Evolutionary conservation across 495 filamentous ascomycete genomes (phyloP).

Genomic region (Neurospora sp.): DNA sequence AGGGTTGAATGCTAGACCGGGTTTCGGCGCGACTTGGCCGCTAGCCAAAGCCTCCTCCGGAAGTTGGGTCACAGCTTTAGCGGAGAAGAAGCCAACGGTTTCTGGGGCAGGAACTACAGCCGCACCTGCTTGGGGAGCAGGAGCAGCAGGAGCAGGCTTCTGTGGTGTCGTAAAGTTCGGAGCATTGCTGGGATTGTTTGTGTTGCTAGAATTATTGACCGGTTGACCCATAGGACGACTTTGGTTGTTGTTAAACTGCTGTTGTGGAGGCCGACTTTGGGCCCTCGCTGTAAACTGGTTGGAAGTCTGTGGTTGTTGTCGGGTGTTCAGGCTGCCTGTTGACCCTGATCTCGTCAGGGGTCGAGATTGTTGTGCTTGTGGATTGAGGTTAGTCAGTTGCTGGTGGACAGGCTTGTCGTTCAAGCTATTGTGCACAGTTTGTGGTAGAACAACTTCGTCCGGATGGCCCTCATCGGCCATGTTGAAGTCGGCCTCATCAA

Average conservation of each 20-base stretch:
- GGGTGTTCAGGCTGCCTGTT: conserved; percentile 15
- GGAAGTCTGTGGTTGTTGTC: conserved; percentile 27
- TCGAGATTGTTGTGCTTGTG: conserved; percentile 28
- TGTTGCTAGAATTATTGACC: conserved; percentile 4
- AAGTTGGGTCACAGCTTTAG: conserved; percentile 47
- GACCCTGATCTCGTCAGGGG: conserved; percentile 16
- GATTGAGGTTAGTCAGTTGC: conserved; percentile 6
- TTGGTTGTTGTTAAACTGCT: conserved; percentile 20
- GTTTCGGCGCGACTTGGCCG: conserved; percentile 29
- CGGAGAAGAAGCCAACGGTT: conserved; percentile 56
- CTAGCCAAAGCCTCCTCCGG: conserved; percentile 24
- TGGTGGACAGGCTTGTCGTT: neutral
- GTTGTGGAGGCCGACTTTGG: conserved; percentile 9
- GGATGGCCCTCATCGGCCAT: conserved; percentile 47
- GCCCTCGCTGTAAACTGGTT: conserved; percentile 16
- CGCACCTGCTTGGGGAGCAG: conserved; percentile 1
- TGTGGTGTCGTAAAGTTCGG: conserved; percentile 26
- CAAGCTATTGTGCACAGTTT: neutral
- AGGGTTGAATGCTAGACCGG: conserved; percentile 62
- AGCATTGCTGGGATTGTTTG: conserved; percentile 13
- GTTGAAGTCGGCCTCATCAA: conserved; percentile 68
- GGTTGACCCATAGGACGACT: conserved; percentile 9
- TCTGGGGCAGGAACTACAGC: conserved; percentile 6
- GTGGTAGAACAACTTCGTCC: conserved; percentile 46
- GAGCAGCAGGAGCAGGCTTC: conserved; percentile 8